Percentiles rank a stretch among this genome's conserved stretches.
phyloP scores from a whole-genome alignment of 257 asterid genomes.

The Leptodermis oblonga region DNA sequence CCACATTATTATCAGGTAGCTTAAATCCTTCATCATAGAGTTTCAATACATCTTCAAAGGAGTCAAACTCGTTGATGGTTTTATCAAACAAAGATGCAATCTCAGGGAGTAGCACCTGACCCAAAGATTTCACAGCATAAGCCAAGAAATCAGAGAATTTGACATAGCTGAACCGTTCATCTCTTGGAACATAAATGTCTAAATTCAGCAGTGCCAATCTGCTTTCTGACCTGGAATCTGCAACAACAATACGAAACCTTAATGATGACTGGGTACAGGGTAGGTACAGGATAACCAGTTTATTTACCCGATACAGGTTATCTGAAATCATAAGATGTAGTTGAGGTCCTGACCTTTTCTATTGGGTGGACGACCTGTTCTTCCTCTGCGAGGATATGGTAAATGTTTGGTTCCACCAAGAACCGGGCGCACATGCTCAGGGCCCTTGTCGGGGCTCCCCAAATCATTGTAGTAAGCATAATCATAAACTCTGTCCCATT shows the following conservation, averaged over 20 bases:
- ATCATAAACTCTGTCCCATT: constrained; percentile 94
- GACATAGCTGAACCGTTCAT: constrained; percentile 65
- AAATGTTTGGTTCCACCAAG: constrained; percentile 68
- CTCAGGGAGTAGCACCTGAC: constrained; percentile 70
- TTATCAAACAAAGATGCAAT: constrained; percentile 56
- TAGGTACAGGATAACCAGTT: too few relatives aligned
- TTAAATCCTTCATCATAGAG: constrained; percentile 57
- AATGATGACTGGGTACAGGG: too few relatives aligned
- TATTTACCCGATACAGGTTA: too few relatives aligned
- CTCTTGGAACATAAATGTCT: constrained; percentile 70
- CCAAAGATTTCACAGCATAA: constrained; percentile 69
- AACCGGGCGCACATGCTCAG: constrained; percentile 50
- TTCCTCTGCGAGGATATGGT: constrained; percentile 86
- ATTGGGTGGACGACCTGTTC: constrained; percentile 75
- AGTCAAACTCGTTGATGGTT: constrained; percentile 80
- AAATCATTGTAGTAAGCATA: constrained; percentile 82
- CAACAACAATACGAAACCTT: background rate
- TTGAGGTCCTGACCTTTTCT: constrained; percentile 44
- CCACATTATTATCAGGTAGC: constrained; percentile 43
- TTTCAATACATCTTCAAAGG: constrained; percentile 59
- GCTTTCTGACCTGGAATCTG: constrained; percentile 74
- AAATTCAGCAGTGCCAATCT: constrained; percentile 53
- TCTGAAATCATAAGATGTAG: background rate
- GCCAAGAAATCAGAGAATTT: constrained; percentile 83
- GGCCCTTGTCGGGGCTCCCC: constrained; percentile 70